Base-by-base conservation (phyloP, 2,329 filamentous ascomycete species). In the Canariomyces notabilis region DNA sequence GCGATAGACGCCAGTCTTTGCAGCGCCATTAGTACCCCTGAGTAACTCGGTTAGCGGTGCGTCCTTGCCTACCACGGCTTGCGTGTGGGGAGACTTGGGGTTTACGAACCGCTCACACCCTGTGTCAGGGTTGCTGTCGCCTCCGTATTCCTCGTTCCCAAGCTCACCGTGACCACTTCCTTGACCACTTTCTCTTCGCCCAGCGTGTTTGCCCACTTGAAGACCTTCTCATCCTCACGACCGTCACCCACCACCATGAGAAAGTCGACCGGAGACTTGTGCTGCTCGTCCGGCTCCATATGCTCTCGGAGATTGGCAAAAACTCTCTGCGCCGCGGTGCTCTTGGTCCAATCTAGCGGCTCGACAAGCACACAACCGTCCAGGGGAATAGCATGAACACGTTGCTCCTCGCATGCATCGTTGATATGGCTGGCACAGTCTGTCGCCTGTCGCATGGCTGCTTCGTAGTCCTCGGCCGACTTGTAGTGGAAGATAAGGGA, bases 361-460 rank as follows among this genome's bases (percentile, higher is more conserved):
- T 95, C 90, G 14, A 96, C 88, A 9, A 90, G 75, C 41, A 97
- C 82, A 34, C 83, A 85, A 23, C 87, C 82, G 46, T 93, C 87
- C 12, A 88, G 73, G 1, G 87, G 84, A 15, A 95, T 79, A 5
- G 91, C 91, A 60, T 89, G 88, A 4, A 97, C 85, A 23, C 82
- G 79, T 66, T 94, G 87, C 45, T 77, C 80, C 61, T 89, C 84
- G 62, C 89, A 95, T 0, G 89, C 87, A 61, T 95, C 90, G 61
- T 97, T 97, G 73, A 97, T 93, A 59, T 96, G 90, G 52, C 87
- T 90, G 0, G 89, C 89, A 60, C 89, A 95, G 62, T 97, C 91
- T 16, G 85, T 86, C 0, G 89, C 91, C 58, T 90, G 85, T 16
- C 89, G 82, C 48, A 79, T 75, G 0, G 90, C 90, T 19, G 79